Evolutionary conservation across 805 yeast genomes (phyloP), one percentile per base, ranked within the genome.

Genomic region (Cyberlindnera mississippiensis): DNA sequence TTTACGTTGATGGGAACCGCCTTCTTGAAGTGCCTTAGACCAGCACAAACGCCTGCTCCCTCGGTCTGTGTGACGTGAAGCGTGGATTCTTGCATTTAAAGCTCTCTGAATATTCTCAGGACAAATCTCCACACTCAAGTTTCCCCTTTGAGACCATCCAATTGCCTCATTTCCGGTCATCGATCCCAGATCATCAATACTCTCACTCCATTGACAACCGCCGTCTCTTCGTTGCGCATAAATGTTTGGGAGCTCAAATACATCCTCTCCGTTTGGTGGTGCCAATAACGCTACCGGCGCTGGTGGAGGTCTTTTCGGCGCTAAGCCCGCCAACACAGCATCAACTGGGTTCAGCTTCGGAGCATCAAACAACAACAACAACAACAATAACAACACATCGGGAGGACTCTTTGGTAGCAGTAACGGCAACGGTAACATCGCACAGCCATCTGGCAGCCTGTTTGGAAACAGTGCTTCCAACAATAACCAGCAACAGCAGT

Each of bases 231-330:
- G 4, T 22, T 22, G n/a, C 17, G 13, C 26, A n/a, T 27, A 6
- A 8, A 47, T 49, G 50, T 49, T 49, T 37, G 52, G 53, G 15
- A 35, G 44, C 6, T 38, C 48, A 5, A 51, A 38, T 34, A 44
- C 42, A 24, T 35, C 43, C 29, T 44, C 48, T 12, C 45, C 49
- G 8, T 51, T 51, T 44, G 53, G 55, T n/a, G 38, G 27, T 17
- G 28, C 29, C 7, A 35, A n/a, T 14, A 30, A 22, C 42, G 11
- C 29, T 16, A 40, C 17, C 30, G 18, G 24, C 30, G 22, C 33
- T 15, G 13, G 35, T 14, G 42, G 41, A 6, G 44, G 49, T 13
- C 32, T 48, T 3, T 48, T 48, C 30, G 52, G 49, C 1, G 39
- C 41, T 15, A 43, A 38, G 14, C 38, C 44, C 4, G 42, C 47